Base-by-base conservation (phyloP, 805 yeast species). In the Starmerella potacharoeniae region DNA sequence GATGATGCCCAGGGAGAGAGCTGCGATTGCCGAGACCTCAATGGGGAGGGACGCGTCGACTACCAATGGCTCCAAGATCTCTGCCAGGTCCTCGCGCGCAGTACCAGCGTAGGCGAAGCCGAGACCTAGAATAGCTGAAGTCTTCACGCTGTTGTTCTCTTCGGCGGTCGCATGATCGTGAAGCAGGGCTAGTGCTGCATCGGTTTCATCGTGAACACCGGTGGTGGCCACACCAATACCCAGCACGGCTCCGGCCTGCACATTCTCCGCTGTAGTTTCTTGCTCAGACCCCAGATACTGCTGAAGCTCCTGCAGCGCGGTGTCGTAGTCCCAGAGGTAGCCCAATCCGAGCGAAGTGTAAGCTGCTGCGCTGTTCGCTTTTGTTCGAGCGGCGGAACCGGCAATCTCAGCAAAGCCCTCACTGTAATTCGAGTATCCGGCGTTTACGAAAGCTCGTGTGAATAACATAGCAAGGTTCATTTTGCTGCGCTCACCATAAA, bases 101-200 rank as follows among this genome's bases (percentile, higher is more conserved):
- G 96, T 84, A 6, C 98, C 98, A 4, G 97, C 91, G 71, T 86
- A 93, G 0, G 97, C 91, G 62, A 93, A 78, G 49, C 97, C 97
- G 55, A 93, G 75, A 61, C 98, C 97, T 55, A 85, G 78, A 48
- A 93, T 84, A 5, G 97, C 87, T 7, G 96, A 79, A 5, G 89
- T 76, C 58, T 86, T 82, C 60, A 86, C 75, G 48, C 42, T 40
- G 29, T 33, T 30, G 31, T 31, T 31, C 6, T 44, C 40, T 30
- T 77, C 75, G 62, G 81, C 85, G 50, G 78, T 75, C 33, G 86
- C 83, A 65, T 85, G 86, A 60, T 91, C 97, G 8, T 66, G 88
- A 60, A 93, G 77, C 61, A 93, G 73, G 33, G 95, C 82, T 58
- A 87, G 75, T 6, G 97, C 91, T 1, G 97, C 91, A 60, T 89